Conservation (phyloP, 306 rosid genomes). For the Calophaca sinica region DNA sequence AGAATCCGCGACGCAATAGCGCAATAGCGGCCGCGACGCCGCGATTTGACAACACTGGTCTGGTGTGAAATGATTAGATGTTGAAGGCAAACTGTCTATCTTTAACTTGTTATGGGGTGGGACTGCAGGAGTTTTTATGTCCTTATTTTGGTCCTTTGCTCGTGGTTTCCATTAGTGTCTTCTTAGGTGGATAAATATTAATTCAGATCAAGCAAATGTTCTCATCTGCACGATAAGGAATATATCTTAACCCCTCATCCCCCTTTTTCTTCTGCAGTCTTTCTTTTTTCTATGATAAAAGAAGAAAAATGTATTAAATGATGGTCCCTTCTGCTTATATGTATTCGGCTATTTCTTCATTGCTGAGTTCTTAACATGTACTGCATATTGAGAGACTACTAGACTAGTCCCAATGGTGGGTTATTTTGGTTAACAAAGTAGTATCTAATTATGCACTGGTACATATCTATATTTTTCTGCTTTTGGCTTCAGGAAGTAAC, state of each 20-base stretch:
- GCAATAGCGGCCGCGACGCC: too few species aligned
- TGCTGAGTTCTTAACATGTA: not conserved
- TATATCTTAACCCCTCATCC: not conserved
- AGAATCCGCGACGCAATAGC: too few species aligned
- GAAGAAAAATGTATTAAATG: not conserved
- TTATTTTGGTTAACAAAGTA: conserved; percentile 10
- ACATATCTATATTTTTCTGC: not conserved
- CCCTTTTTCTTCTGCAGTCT: not conserved
- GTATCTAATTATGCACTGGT: not conserved
- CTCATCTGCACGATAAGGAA: not conserved
- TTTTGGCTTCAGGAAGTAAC: not conserved
- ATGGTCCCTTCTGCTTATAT: not conserved
- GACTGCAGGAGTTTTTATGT: not conserved
- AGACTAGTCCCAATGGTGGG: not conserved
- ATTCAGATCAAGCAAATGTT: not conserved
- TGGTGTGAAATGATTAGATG: conserved; percentile 23
- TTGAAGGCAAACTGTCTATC: not conserved
- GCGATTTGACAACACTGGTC: too few species aligned
- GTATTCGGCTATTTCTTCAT: conserved; percentile 7
- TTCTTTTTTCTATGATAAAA: not conserved
- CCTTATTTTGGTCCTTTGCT: too few species aligned
- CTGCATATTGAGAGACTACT: too few species aligned
- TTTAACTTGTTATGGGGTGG: not conserved
- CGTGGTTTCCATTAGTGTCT: too few species aligned
- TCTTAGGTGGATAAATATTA: not conserved